A percentile compares a stretch with the other conserved stretches of the same genome.
phyloP scores from a whole-genome alignment of 495 filamentous ascomycete species.

The Xanthoparmelia taractica region DNA sequence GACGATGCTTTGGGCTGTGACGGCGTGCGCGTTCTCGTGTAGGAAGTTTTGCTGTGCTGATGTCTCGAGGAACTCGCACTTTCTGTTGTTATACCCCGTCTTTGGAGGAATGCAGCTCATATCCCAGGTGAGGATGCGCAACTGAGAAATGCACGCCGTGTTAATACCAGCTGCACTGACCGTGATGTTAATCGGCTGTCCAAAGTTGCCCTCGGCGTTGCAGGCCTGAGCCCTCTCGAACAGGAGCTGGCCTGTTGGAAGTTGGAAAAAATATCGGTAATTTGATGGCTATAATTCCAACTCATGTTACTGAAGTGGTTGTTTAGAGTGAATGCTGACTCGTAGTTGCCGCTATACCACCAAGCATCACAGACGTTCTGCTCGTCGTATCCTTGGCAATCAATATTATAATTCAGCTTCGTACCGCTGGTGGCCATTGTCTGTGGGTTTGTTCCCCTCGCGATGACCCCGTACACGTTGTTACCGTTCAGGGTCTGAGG shows the following conservation, averaged over 20 bases:
- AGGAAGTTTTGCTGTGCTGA: not conserved
- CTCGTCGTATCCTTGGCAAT: slow-evolving; percentile 7
- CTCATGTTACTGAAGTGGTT: slow-evolving; percentile 7
- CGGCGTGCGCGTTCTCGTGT: not conserved
- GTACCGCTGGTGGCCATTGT: slow-evolving; percentile 13
- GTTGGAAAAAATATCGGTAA: slow-evolving; percentile 7
- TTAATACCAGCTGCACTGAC: slow-evolving; percentile 14
- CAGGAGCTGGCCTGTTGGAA: slow-evolving; percentile 11
- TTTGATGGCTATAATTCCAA: slow-evolving; percentile 11
- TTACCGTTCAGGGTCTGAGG: slow-evolving; percentile 9
- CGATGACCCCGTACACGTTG: slow-evolving; percentile 10
- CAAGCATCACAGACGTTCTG: slow-evolving; percentile 18
- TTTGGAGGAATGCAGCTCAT: slow-evolving; percentile 5
- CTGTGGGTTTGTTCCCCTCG: slow-evolving; percentile 11
- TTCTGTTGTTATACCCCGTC: not conserved
- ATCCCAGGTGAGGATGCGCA: slow-evolving; percentile 13
- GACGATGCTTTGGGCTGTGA: not conserved
- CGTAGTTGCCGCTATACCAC: slow-evolving; percentile 17
- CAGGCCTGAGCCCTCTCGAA: slow-evolving; percentile 17
- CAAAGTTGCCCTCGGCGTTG: slow-evolving; percentile 10
- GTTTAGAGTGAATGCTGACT: slow-evolving; percentile 13
- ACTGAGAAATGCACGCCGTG: slow-evolving; percentile 15
- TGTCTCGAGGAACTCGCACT: slow-evolving; percentile 11
- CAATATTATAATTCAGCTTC: slow-evolving; percentile 1
- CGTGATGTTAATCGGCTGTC: slow-evolving; percentile 12